These are phyloP conservation scores for Hevea brasiliensis DNA, from an alignment of 345 rosid genomes.

Conservation along the genomic window DNA sequence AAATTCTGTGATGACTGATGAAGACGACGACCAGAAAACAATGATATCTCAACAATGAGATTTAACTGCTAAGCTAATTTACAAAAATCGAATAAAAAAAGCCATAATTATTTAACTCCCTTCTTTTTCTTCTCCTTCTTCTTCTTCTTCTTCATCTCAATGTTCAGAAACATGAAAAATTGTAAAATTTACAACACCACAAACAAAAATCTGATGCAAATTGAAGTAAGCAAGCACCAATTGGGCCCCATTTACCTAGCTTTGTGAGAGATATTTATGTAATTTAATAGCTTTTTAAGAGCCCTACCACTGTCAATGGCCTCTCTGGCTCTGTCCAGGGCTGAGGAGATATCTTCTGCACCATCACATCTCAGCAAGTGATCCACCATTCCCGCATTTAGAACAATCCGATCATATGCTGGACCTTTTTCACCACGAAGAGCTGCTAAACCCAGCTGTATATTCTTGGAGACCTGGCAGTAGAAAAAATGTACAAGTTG, in stretches of 20 bases:
- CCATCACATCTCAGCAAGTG: conserved; percentile 85
- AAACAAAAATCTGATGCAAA: neutral
- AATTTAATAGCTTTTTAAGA: conserved; percentile 65
- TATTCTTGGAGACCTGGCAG: conserved; percentile 70
- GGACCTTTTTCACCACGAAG: conserved; percentile 79
- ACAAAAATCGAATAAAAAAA: neutral
- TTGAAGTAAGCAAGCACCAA: neutral
- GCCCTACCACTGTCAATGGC: conserved; percentile 93
- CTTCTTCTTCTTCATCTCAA: neutral
- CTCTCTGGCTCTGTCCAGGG: conserved; percentile 86
- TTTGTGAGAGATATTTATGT: conserved; percentile 70
- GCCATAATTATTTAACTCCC: neutral
- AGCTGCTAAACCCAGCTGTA: conserved; percentile 83
- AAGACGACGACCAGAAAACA: neutral
- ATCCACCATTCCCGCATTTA: conserved; percentile 91
- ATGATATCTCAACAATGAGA: neutral
- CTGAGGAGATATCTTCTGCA: conserved; percentile 60
- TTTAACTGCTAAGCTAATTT: neutral
- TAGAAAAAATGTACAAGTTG: neutral
- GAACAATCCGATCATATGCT: conserved; percentile 80
- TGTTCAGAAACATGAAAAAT: neutral
- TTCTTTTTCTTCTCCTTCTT: no score
- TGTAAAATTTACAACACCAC: neutral
- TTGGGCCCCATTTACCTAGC: conserved; percentile 10
- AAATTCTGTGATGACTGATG: neutral